Evolutionary conservation across 169 alveolate species (phyloP).

Genomic region (Plasmodium coatneyi): DNA sequence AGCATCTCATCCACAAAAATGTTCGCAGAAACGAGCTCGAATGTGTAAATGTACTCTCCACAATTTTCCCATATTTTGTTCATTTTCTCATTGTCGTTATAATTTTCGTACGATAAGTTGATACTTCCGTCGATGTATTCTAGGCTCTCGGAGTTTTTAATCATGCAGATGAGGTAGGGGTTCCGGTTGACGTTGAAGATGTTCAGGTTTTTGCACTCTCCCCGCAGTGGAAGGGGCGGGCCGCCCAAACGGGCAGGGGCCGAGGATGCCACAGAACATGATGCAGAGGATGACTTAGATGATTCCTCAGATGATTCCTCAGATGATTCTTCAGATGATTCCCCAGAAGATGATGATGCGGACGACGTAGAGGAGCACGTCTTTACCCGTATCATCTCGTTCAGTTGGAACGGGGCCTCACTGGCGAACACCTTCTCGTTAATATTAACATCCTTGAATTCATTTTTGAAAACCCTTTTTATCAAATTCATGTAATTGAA

Average conservation of each 20-base stretch:
- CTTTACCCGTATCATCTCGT: conserved; percentile 9
- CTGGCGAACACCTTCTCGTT: conserved; percentile 58
- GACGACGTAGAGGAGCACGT: conserved; percentile 11
- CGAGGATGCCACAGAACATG: neutral
- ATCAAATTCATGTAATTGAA: conserved; percentile 64
- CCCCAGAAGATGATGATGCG: neutral
- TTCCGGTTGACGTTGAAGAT: conserved; percentile 58
- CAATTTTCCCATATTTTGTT: conserved; percentile 85
- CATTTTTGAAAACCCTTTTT: neutral
- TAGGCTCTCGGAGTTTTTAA: conserved; percentile 83
- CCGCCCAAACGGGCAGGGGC: neutral
- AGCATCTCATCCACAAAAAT: conserved; percentile 86
- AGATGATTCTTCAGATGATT: too few species aligned
- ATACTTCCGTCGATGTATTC: conserved; percentile 85
- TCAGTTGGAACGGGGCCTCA: neutral
- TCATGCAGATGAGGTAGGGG: conserved; percentile 74
- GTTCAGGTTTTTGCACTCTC: neutral
- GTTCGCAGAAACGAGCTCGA: conserved; percentile 84
- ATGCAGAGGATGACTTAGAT: neutral
- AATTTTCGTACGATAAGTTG: conserved; percentile 79
- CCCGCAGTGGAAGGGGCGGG: neutral
- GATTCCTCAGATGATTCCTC: too few species aligned
- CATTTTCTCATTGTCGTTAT: conserved; percentile 80
- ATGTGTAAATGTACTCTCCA: conserved; percentile 85
- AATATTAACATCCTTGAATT: conserved; percentile 1